These are phyloP conservation scores for Zasmidium angulare DNA, from an alignment of 2,329 filamentous ascomycete genomes.

Conservation along the genomic window DNA sequence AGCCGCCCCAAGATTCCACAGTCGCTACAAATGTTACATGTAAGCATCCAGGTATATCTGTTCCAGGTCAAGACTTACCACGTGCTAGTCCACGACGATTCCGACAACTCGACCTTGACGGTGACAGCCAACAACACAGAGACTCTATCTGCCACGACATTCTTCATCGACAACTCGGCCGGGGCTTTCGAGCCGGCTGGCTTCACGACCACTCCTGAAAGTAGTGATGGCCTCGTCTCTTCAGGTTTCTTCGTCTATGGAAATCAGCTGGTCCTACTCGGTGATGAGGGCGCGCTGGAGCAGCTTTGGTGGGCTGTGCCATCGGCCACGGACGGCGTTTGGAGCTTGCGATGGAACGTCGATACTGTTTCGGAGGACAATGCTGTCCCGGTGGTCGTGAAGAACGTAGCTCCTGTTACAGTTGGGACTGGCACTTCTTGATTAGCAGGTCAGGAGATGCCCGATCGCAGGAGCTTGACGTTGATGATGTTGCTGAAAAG, in stretches of 20 bases:
- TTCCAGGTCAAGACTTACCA: neutral
- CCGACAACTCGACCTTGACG: neutral
- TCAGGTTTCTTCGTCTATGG: conserved; percentile 1
- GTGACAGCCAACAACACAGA: conserved; percentile 5
- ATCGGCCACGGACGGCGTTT: neutral
- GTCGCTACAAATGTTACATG: conserved; percentile 5
- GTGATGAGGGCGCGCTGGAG: neutral
- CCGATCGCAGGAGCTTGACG: too few species aligned
- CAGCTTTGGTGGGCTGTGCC: conserved; percentile 3
- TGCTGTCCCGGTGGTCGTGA: conserved; percentile 2
- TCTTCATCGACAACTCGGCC: conserved; percentile 1
- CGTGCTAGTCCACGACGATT: conserved; percentile 1
- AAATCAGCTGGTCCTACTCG: conserved; percentile 3
- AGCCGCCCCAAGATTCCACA: neutral
- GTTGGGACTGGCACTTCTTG: neutral
- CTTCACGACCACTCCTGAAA: neutral
- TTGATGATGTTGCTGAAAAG: too few species aligned
- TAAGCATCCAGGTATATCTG: neutral
- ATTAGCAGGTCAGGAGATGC: too few species aligned
- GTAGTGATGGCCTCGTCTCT: neutral
- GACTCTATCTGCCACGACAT: neutral
- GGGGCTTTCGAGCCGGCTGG: conserved; percentile 3
- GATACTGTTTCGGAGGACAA: neutral
- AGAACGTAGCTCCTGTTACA: conserved; percentile 3
- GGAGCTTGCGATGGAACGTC: neutral